Percentiles rank a stretch among this genome's conserved stretches.
Evolutionary conservation across 371 early-diverging fungal genomes (phyloP).

Genomic region (Rhizopus stolonifer): DNA sequence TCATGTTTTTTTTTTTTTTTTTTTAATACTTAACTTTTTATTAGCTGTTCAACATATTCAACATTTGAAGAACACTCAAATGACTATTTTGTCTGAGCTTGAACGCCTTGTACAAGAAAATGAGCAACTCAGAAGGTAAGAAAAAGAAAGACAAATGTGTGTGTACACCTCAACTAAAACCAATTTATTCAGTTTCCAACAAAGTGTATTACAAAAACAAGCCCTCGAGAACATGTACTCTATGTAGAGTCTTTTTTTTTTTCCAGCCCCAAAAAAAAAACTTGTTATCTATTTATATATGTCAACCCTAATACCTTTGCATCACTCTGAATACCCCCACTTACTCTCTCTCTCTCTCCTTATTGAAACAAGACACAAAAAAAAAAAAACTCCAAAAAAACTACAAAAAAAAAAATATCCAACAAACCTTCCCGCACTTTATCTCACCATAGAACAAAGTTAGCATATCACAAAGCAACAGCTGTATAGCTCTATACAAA

Average conservation of each 20-base stretch:
- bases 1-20: background rate
- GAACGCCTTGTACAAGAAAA: constrained; percentile 40
- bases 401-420: background rate
- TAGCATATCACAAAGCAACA: no score
- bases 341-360: no score
- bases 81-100: constrained; percentile 35
- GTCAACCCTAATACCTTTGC: constrained; percentile 8
- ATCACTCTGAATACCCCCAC: background rate
- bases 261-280: no score
- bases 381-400: background rate
- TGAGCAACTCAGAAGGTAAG: constrained; percentile 34
- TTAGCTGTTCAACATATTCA: constrained; percentile 40
- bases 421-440: no score
- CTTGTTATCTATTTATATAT: background rate
- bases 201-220: constrained; percentile 50
- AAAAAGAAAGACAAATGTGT: constrained; percentile 24
- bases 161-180: background rate
- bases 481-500: no score
- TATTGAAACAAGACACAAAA: background rate
- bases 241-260: constrained; percentile 9
- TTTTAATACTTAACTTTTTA: background rate
- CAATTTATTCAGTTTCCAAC: constrained; percentile 36
- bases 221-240: constrained; percentile 52
- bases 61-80: constrained; percentile 36
- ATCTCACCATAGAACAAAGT: no score